Evolutionary conservation across 305 asterid species (phyloP).

Genomic region (Ajuga reptans): DNA sequence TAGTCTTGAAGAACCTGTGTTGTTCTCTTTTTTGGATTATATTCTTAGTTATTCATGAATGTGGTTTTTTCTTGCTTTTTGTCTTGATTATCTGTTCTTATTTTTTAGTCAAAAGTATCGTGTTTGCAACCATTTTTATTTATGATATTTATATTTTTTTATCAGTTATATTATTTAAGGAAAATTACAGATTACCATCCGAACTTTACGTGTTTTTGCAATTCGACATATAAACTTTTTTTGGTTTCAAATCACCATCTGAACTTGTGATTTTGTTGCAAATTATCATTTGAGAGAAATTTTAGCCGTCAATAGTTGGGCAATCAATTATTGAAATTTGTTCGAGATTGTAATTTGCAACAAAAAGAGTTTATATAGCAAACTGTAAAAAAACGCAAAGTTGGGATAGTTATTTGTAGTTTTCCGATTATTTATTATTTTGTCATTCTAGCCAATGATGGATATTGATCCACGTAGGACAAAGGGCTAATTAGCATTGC

Average conservation of each 20-base stretch:
- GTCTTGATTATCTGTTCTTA: neutral
- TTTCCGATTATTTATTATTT: neutral
- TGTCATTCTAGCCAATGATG: neutral
- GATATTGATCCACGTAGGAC: neutral
- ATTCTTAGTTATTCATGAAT: slow-evolving; percentile 17
- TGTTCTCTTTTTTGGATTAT: slow-evolving; percentile 1
- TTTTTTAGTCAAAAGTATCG: neutral
- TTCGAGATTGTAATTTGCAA: too few species aligned
- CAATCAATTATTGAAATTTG: too few species aligned
- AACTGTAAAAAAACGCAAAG: too few species aligned
- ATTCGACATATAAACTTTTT: too few species aligned
- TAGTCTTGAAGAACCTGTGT: neutral
- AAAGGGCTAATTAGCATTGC: neutral
- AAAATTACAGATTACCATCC: too few species aligned
- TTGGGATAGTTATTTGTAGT: too few species aligned
- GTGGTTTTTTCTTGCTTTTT: slow-evolving; percentile 12
- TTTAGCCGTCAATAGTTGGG: too few species aligned
- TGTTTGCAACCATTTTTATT: neutral
- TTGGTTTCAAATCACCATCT: too few species aligned
- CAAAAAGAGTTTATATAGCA: too few species aligned
- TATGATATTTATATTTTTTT: neutral
- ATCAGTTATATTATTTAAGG: neutral
- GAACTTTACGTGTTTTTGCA: too few species aligned
- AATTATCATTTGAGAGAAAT: too few species aligned
- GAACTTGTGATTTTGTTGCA: too few species aligned